phyloP scores from a whole-genome alignment of 768 basidiomycete species.

The Lactarius sp. region DNA sequence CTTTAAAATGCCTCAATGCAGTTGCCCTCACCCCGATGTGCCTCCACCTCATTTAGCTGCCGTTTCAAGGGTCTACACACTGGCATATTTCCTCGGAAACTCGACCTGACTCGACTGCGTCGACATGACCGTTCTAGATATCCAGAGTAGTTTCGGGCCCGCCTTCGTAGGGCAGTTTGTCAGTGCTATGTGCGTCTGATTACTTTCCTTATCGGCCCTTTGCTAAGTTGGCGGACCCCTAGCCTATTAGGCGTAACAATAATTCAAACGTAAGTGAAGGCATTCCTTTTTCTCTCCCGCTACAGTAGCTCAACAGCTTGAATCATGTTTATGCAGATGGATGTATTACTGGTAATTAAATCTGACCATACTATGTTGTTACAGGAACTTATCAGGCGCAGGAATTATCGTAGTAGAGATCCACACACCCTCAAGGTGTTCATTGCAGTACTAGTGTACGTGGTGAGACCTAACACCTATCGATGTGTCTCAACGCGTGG shows the following conservation, averaged over 20 bases:
- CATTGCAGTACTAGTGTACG: slow-evolving; percentile 3
- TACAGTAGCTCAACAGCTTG: background rate
- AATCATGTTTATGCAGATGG: slow-evolving; percentile 1
- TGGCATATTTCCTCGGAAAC: no score
- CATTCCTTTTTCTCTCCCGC: background rate
- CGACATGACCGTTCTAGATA: slow-evolving; percentile 5
- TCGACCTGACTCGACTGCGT: background rate
- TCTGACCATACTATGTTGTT: no score
- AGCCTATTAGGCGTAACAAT: slow-evolving; percentile 10
- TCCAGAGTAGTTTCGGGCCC: background rate
- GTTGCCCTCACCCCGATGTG: no score
- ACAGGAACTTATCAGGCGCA: background rate
- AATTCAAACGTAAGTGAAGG: slow-evolving; percentile 5
- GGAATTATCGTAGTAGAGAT: background rate
- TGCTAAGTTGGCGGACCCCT: background rate
- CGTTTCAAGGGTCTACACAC: no score
- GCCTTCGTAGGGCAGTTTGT: background rate
- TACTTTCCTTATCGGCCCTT: background rate
- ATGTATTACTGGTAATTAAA: background rate
- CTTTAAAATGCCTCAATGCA: no score
- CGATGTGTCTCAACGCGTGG: background rate
- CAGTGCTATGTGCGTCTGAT: slow-evolving; percentile 1
- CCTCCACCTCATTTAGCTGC: no score
- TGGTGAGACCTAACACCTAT: background rate
- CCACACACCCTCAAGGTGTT: background rate